Evolutionary conservation across 2,329 filamentous ascomycete genomes (phyloP).

Genomic region (Zalaria obscura): DNA sequence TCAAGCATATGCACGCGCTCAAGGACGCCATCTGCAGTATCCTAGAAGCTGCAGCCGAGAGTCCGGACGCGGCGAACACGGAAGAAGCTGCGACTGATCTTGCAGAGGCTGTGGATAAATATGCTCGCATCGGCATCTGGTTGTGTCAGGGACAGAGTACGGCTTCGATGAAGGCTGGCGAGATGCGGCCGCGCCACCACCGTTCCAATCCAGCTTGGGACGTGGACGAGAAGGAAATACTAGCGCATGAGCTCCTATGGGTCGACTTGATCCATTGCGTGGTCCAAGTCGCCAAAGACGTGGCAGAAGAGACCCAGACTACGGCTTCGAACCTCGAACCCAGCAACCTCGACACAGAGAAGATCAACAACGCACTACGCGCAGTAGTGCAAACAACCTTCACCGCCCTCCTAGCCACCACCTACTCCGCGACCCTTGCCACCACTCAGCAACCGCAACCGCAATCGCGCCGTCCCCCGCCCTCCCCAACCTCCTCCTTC

Average conservation of each 20-base stretch:
- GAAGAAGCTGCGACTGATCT: slow-evolving; percentile 59
- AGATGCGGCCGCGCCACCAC: slow-evolving; percentile 11
- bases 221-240: slow-evolving; percentile 42
- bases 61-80: slow-evolving; percentile 41
- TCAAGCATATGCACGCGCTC: slow-evolving; percentile 66
- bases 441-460: slow-evolving; percentile 9
- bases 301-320: slow-evolving; percentile 26
- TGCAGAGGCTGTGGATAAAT: slow-evolving; percentile 69
- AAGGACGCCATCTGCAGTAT: slow-evolving; percentile 66
- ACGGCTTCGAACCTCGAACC: slow-evolving; percentile 4
- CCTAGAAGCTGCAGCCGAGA: slow-evolving; percentile 45
- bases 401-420: slow-evolving; percentile 7
- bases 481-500: slow-evolving; percentile 43
- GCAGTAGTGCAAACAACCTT: slow-evolving; percentile 6
- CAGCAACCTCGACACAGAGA: slow-evolving; percentile 26
- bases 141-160: slow-evolving; percentile 78
- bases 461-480: slow-evolving; percentile 31
- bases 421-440: background rate
- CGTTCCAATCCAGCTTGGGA: slow-evolving; percentile 24
- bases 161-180: slow-evolving; percentile 11
- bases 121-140: slow-evolving; percentile 88
- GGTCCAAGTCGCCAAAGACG: slow-evolving; percentile 37
- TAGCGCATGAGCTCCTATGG: slow-evolving; percentile 50
- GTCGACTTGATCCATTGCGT: slow-evolving; percentile 49
- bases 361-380: slow-evolving; percentile 49